These are phyloP conservation scores for Dichotomocladium elegans DNA, from an alignment of 371 early-diverging fungal species.

Conservation along the genomic window DNA sequence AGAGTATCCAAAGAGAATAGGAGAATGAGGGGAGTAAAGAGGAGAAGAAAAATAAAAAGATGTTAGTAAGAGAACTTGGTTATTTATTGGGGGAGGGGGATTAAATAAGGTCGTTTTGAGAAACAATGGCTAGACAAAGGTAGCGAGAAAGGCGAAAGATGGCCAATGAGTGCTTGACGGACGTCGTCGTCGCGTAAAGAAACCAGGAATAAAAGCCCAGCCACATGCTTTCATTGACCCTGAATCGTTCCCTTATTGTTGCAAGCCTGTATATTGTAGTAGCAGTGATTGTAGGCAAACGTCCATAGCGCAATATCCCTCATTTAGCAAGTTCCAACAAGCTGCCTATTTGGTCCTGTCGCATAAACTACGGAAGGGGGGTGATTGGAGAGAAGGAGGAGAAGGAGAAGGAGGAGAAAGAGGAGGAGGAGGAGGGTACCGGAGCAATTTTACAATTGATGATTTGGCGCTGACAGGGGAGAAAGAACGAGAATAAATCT, in stretches of 20 bases:
- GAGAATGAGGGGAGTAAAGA: constrained; percentile 1
- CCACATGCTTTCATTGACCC: too few species aligned
- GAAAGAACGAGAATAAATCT: not conserved
- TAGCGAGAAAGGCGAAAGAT: too few species aligned
- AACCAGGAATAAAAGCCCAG: too few species aligned
- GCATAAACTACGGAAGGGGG: too few species aligned
- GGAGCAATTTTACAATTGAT: not conserved
- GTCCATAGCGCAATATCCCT: not conserved
- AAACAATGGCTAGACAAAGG: too few species aligned
- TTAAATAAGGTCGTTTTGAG: too few species aligned
- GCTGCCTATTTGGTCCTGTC: not conserved
- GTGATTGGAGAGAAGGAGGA: too few species aligned
- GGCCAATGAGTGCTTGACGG: too few species aligned
- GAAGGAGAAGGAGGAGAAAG: not conserved
- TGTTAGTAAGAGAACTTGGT: too few species aligned
- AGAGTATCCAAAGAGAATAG: not conserved
- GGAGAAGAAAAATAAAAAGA: not conserved
- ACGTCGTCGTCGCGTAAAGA: too few species aligned
- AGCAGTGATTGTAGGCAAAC: not conserved
- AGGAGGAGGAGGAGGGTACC: not conserved
- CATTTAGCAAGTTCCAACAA: not conserved
- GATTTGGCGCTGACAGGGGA: constrained; percentile 1
- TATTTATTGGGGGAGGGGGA: not conserved
- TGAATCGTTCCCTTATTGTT: not conserved
- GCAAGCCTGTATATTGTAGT: not conserved